Evolutionary conservation across 495 filamentous ascomycete species (phyloP), one percentile per base, ranked within the genome.

Genomic region (Amniculicola lignicola): DNA sequence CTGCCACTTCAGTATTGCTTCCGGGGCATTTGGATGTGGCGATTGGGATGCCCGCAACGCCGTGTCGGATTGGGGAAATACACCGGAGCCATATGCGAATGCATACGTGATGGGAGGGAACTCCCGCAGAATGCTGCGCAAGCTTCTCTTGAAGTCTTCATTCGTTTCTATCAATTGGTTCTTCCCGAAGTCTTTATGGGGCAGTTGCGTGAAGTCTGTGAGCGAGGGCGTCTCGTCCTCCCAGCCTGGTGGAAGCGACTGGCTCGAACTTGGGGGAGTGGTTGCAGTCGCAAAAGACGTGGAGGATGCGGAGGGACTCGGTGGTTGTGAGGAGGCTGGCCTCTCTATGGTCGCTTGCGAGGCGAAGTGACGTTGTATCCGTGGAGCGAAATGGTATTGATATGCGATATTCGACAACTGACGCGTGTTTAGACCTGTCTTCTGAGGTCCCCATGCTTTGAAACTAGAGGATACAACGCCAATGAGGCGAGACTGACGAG

Each of bases 131-230:
- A 97, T 86, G 66, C 88, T 82, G 15, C 91, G 84, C 29, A 98
- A 70, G 14, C 82, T 86, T 66, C 95, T 88, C 65, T 95, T 96
- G 69, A 96, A 92, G 58, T 96, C 90, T 57, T 88, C 82, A 69
- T 96, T 91, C 64, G 96, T 90, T 15, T 88, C 76, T 73, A 97
- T 95, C 65, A 96, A 87, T 65, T 97, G 94, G 63, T 97, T 98
- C 57, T 89, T 84, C 12, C 94, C 93, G 64, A 96, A 96, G 60
- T 91, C 87, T 56, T 81, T 78, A 49, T 91, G 87, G 0, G 90
- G 90, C 9, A 96, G 82, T 61, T 95, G 80, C n/a, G 84, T 82
- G 75, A 95, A 96, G 18, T 81, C 77, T 33, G 49, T 44, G 31
- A 64, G 56, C 11, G 31, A 33, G 1, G 50, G 61, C 6, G 45